phyloP scores from a whole-genome alignment of 2,329 filamentous ascomycete species.

The Leptodontidium sp. region DNA sequence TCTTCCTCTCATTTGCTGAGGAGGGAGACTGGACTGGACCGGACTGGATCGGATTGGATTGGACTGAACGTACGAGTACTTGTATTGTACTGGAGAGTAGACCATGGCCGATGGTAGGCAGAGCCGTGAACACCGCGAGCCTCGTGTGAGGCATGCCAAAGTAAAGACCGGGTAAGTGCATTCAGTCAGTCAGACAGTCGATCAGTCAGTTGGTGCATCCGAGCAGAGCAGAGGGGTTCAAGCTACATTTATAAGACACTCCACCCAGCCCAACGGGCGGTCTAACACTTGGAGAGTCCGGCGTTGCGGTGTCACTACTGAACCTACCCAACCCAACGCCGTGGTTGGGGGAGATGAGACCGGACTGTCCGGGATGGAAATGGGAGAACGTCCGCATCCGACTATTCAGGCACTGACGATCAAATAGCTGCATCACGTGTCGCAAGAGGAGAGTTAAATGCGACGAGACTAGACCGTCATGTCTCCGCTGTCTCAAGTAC shows the following conservation, averaged over 20 bases:
- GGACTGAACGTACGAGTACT: background rate
- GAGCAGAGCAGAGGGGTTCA: background rate
- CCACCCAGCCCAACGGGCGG: background rate
- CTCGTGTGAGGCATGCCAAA: slow-evolving; percentile 23
- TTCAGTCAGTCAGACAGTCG: too few relatives aligned
- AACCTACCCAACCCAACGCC: background rate
- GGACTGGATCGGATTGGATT: background rate
- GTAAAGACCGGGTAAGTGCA: slow-evolving; percentile 27
- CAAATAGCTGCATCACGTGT: slow-evolving; percentile 34
- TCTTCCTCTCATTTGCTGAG: background rate
- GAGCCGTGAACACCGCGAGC: slow-evolving; percentile 5
- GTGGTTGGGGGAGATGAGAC: background rate
- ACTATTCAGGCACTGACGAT: slow-evolving; percentile 6
- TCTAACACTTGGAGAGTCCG: background rate
- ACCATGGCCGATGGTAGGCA: slow-evolving; percentile 3
- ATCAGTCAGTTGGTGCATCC: too few relatives aligned
- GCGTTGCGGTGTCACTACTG: slow-evolving; percentile 2
- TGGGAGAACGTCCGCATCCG: background rate
- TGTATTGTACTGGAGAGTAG: background rate
- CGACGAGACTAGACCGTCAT: slow-evolving; percentile 35
- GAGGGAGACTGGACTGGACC: background rate
- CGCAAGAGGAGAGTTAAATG: slow-evolving; percentile 37
- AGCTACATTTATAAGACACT: background rate
- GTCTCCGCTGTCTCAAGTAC: slow-evolving; percentile 35
- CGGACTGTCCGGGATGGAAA: slow-evolving; percentile 10